Evolutionary conservation across 2,329 filamentous ascomycete genomes (phyloP), one percentile per base, ranked within the genome.

Genomic region (Botrytis pseudocinerea): DNA sequence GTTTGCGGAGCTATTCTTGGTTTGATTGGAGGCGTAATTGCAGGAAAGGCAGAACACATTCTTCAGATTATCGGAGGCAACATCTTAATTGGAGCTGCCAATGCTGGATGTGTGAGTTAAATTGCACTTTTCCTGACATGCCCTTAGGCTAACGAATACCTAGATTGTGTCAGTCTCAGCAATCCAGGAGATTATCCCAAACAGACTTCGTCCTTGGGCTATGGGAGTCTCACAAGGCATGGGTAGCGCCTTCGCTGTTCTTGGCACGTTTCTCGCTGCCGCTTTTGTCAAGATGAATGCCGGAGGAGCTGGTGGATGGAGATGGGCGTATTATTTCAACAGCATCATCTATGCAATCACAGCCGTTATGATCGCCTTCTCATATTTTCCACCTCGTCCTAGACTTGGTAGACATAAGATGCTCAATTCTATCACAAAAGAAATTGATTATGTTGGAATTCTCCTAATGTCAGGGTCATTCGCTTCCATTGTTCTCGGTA

Each of bases 401-500:
- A 46, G 72, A 44, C 71, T 75, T 22, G 70, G 76, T 18, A 73
- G 74, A 16, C 73, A 76, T 38, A 69, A 76, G 32, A 40, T 73
- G 25, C 57, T 76, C 1, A 70, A 68, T 25, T 62, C 71, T 40
- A 75, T 74, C 40, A 28, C 73, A 28, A 70, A 57, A 1, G 54
- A 66, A 10, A 71, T 77, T n/a, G 76, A 76, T 65, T 75, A 76
- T 32, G 64, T 75, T 20, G 75, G 74, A 32, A 76, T 75, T 48
- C 60, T 74, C n/a, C 42, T 73, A 10, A 72, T 76, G 73, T 69
- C 75, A 18, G 74, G 65, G 25, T 74, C 73, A 0, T 73, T 77
- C 44, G 74, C 73, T 16, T 71, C 70, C 4, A 66, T 76, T 6
- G 69, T 77, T 32, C 64, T 76, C 22, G 72, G 86, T 0, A 75